These are phyloP conservation scores for Myochromella boudieri DNA, from an alignment of 768 basidiomycete species.

Conservation along the genomic window DNA sequence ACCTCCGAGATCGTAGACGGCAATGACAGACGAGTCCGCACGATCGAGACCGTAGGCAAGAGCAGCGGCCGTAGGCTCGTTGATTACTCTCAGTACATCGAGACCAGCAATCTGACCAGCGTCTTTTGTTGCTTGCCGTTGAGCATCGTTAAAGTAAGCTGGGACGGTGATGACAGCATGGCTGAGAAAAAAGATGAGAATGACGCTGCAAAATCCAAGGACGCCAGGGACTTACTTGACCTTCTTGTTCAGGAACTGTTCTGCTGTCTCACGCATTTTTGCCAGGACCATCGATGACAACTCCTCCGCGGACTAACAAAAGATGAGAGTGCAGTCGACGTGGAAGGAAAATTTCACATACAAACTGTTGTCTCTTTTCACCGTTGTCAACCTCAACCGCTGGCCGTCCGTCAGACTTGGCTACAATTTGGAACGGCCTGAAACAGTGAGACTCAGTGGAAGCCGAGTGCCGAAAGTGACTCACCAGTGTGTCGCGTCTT, in stretches of 20 bases:
- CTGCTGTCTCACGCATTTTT: constrained; percentile 97
- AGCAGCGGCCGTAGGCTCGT: constrained; percentile 98
- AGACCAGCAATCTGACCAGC: constrained; percentile 97
- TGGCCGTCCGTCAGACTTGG: constrained; percentile 72
- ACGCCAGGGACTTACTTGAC: constrained; percentile 71
- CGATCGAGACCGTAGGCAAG: constrained; percentile 97
- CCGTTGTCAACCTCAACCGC: constrained; percentile 84
- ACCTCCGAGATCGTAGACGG: constrained; percentile 98
- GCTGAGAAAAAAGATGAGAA: constrained; percentile 34
- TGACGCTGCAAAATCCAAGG: not conserved
- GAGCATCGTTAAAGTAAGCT: constrained; percentile 99
- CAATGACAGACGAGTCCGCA: constrained; percentile 81
- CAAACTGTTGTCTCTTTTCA: constrained; percentile 79
- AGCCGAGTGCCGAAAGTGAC: constrained; percentile 16
- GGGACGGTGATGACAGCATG: constrained; percentile 94
- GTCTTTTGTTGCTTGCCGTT: constrained; percentile 97
- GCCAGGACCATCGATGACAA: constrained; percentile 82
- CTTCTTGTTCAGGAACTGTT: constrained; percentile 89
- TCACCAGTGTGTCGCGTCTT: constrained; percentile 84
- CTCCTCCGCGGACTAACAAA: constrained; percentile 74
- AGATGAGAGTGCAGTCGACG: constrained; percentile 6
- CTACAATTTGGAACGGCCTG: constrained; percentile 82
- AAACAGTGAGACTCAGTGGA: not conserved
- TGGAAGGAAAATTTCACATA: constrained; percentile 36
- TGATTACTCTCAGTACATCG: constrained; percentile 97